These are phyloP conservation scores for Daldinia decipiens DNA, from an alignment of 495 filamentous ascomycete genomes.

Conservation along the genomic window DNA sequence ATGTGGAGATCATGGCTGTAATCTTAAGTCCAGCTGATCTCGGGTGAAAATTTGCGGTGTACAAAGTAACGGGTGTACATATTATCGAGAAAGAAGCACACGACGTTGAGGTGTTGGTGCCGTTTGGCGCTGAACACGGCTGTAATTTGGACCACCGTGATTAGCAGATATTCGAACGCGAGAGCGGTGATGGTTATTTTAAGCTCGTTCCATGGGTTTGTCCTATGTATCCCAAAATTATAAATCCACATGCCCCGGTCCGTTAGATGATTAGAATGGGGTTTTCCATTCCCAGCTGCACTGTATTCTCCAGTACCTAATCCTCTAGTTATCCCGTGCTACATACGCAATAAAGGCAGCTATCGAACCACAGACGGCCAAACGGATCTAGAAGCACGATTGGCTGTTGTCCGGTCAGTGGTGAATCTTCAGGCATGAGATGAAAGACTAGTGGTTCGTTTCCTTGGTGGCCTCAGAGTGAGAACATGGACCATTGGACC, in stretches of 20 bases:
- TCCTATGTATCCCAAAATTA: conserved; percentile 22
- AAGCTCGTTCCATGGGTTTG: conserved; percentile 18
- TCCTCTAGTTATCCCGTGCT: conserved; percentile 6
- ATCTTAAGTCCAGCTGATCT: conserved; percentile 48
- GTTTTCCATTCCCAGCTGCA: conserved; percentile 20
- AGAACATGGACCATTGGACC: conserved; percentile 32
- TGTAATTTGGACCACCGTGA: conserved; percentile 19
- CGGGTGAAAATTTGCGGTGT: conserved; percentile 48
- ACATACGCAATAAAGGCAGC: conserved; percentile 35
- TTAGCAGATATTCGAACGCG: conserved; percentile 8
- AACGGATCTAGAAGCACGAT: conserved; percentile 30
- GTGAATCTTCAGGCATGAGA: conserved; percentile 35
- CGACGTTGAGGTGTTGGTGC: conserved; percentile 31
- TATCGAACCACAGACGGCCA: conserved; percentile 40
- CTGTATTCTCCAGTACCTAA: background rate
- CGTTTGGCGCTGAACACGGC: conserved; percentile 14
- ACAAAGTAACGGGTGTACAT: conserved; percentile 32
- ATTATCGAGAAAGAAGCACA: conserved; percentile 32
- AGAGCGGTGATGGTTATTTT: conserved; percentile 24
- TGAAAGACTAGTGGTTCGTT: conserved; percentile 29
- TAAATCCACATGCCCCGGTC: conserved; percentile 18
- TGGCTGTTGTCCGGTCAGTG: conserved; percentile 39
- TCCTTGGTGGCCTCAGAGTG: conserved; percentile 33
- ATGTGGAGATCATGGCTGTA: conserved; percentile 47
- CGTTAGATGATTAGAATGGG: conserved; percentile 10